These are phyloP conservation scores for Delonix regia DNA, from an alignment of 306 rosid species.

Conservation along the genomic window DNA sequence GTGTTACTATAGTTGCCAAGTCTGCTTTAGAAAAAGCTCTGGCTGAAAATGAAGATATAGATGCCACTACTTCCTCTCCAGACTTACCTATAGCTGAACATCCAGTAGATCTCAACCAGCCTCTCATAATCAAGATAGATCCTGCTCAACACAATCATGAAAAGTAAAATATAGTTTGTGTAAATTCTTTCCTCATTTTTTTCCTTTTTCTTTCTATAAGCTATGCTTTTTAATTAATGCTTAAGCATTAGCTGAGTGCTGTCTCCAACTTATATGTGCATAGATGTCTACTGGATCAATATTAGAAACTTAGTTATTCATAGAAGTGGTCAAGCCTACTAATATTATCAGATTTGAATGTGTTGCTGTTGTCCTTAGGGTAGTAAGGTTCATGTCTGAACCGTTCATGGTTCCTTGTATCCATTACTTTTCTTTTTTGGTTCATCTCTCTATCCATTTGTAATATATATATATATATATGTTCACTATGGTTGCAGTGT, in stretches of 20 bases:
- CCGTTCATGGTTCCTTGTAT: conserved; percentile 9
- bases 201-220: conserved; percentile 40
- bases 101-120: conserved; percentile 61
- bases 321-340: conserved; percentile 25
- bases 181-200: conserved; percentile 62
- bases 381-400: conserved; percentile 26
- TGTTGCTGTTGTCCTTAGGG: not conserved
- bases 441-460: too few species aligned
- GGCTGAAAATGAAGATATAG: conserved; percentile 69
- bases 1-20: conserved; percentile 85
- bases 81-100: conserved; percentile 53
- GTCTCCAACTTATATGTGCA: not conserved
- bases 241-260: conserved; percentile 23
- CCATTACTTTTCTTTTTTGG: not conserved
- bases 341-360: conserved; percentile 16
- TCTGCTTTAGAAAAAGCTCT: conserved; percentile 83
- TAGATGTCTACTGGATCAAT: conserved; percentile 44
- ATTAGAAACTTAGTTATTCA: conserved; percentile 34
- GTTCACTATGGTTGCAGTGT: not conserved
- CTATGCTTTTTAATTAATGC: conserved; percentile 15
- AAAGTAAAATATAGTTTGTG: conserved; percentile 45
- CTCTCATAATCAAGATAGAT: conserved; percentile 72
- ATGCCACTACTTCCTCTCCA: conserved; percentile 39
- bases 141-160: conserved; percentile 45
- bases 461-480: too few species aligned